Evolutionary conservation across 2,329 filamentous ascomycete genomes (phyloP).

Genomic region (Colletotrichum lentis): DNA sequence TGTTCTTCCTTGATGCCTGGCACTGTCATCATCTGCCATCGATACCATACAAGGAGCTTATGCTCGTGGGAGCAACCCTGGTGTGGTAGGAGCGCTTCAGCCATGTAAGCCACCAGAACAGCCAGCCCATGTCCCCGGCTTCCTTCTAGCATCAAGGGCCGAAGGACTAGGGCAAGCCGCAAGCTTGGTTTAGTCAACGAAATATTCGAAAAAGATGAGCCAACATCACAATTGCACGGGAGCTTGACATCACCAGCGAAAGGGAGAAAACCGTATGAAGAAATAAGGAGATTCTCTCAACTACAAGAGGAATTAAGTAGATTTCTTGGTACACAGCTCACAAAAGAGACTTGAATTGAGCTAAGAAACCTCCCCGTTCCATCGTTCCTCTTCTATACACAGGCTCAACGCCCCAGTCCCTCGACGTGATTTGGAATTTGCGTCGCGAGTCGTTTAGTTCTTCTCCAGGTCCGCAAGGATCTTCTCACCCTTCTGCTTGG

Average conservation of each 20-base stretch:
- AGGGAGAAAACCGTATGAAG: slow-evolving; percentile 15
- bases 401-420: slow-evolving; percentile 59
- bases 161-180: too few relatives aligned
- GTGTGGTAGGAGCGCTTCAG: too few relatives aligned
- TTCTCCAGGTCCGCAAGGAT: slow-evolving; percentile 93
- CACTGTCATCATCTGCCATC: too few relatives aligned
- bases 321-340: slow-evolving; percentile 70
- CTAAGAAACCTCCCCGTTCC: slow-evolving; percentile 59
- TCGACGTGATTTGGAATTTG: slow-evolving; percentile 38
- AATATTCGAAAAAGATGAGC: too few relatives aligned
- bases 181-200: too few relatives aligned
- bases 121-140: too few relatives aligned
- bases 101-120: too few relatives aligned
- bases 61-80: too few relatives aligned
- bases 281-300: slow-evolving; percentile 40
- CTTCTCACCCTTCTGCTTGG: slow-evolving; percentile 98
- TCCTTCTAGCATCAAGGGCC: too few relatives aligned
- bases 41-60: too few relatives aligned
- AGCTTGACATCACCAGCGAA: background rate
- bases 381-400: slow-evolving; percentile 67
- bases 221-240: background rate
- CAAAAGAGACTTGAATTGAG: slow-evolving; percentile 66
- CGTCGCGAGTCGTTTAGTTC: slow-evolving; percentile 37
- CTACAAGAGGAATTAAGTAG: slow-evolving; percentile 58
- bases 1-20: too few relatives aligned